Evolutionary conservation across 2,329 filamentous ascomycete genomes (phyloP).

Genomic region (Fusarium sulawesiense): DNA sequence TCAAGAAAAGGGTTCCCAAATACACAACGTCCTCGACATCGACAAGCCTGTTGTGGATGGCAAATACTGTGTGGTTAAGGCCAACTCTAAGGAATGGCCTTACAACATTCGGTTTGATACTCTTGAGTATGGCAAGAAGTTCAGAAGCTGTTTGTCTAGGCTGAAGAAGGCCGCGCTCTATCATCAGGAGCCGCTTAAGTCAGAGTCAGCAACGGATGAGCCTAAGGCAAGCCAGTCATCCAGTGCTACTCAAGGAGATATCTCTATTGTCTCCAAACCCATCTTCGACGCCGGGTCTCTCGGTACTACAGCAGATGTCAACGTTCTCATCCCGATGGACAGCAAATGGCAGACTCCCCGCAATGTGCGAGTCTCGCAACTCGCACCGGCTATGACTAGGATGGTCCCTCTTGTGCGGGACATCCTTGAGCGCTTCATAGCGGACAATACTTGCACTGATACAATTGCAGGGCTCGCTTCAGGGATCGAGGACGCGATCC

Average conservation of each 20-base stretch:
- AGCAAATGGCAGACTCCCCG: slow-evolving; percentile 8
- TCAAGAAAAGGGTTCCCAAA: slow-evolving; percentile 14
- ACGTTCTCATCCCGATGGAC: slow-evolving; percentile 23
- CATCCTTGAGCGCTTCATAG: slow-evolving; percentile 14
- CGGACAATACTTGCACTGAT: too few relatives aligned
- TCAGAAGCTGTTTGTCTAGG: slow-evolving; percentile 13
- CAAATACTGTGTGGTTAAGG: slow-evolving; percentile 38
- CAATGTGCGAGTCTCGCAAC: neutral
- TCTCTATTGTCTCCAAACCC: neutral
- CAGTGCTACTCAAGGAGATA: neutral
- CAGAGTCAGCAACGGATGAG: neutral
- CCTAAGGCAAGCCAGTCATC: neutral
- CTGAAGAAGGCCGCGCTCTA: slow-evolving; percentile 15
- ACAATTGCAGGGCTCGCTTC: slow-evolving; percentile 40
- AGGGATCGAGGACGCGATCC: slow-evolving; percentile 44
- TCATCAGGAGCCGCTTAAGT: neutral
- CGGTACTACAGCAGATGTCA: neutral
- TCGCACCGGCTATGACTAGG: neutral
- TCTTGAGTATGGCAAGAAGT: slow-evolving; percentile 24
- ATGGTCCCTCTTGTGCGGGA: slow-evolving; percentile 15
- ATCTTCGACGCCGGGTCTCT: neutral
- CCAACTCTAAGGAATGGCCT: neutral
- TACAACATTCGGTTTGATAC: slow-evolving; percentile 39
- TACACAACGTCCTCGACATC: slow-evolving; percentile 41
- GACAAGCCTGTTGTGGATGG: slow-evolving; percentile 31